Evolutionary conservation across 2,329 filamentous ascomycete genomes (phyloP).

Genomic region (Aspergillus sp.): DNA sequence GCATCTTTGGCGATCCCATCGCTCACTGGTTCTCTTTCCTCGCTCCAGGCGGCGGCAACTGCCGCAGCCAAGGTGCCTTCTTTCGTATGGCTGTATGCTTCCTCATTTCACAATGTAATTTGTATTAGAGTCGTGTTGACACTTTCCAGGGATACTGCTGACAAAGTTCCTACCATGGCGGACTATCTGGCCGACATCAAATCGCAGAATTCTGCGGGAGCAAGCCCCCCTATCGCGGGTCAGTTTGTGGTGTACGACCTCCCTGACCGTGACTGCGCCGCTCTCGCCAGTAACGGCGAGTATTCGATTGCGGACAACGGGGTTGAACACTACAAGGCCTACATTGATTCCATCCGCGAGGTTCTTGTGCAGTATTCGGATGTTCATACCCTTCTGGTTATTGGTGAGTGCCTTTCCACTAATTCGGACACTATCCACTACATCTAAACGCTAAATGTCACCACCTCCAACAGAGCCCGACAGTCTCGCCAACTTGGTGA

Average conservation of each 20-base stretch:
- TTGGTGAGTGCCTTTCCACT: constrained; percentile 38
- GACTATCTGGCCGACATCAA: constrained; percentile 52
- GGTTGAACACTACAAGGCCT: constrained; percentile 54
- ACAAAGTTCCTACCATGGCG: constrained; percentile 53
- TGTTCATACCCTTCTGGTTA: constrained; percentile 52
- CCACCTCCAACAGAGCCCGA: constrained; percentile 57
- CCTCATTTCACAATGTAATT: neutral
- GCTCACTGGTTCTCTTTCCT: constrained; percentile 50
- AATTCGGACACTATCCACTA: neutral
- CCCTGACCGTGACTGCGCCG: constrained; percentile 65
- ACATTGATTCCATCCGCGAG: constrained; percentile 57
- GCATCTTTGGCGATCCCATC: constrained; percentile 62
- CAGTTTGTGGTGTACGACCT: constrained; percentile 65
- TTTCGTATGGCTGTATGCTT: constrained; percentile 54
- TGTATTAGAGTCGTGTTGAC: neutral
- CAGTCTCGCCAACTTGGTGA: constrained; percentile 64
- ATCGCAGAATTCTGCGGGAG: constrained; percentile 50
- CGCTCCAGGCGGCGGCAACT: constrained; percentile 53
- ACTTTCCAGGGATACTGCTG: constrained; percentile 45
- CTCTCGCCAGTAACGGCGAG: constrained; percentile 65
- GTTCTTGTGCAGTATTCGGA: constrained; percentile 58
- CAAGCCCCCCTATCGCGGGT: constrained; percentile 49
- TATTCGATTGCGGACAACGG: constrained; percentile 57
- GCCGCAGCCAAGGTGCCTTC: constrained; percentile 54
- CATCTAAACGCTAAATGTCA: neutral